These are phyloP conservation scores for Tetracladium maxilliforme DNA, from an alignment of 2,329 filamentous ascomycete species.

Conservation along the genomic window DNA sequence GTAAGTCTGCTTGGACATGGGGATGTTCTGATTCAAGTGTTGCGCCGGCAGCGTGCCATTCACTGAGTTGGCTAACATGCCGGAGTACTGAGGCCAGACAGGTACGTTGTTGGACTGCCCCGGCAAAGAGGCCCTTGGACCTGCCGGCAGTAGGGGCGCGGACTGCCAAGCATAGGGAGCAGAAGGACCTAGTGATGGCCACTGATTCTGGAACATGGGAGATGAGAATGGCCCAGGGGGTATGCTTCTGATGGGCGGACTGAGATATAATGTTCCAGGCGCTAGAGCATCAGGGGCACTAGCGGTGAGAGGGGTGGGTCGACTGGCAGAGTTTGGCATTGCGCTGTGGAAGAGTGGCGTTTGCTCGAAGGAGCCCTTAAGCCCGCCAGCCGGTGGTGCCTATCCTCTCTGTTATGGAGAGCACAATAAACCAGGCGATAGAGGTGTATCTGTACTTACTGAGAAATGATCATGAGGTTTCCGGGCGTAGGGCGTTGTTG, in stretches of 20 bases:
- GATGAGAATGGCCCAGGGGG: too few species aligned
- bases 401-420: constrained; percentile 19
- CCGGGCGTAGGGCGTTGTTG: constrained; percentile 3
- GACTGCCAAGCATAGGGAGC: neutral
- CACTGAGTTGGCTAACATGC: constrained; percentile 9
- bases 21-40: constrained; percentile 30
- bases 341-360: constrained; percentile 60
- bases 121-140: too few species aligned
- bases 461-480: constrained; percentile 23
- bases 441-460: constrained; percentile 53
- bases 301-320: constrained; percentile 42
- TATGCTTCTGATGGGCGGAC: too few species aligned
- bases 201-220: too few species aligned
- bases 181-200: constrained; percentile 5
- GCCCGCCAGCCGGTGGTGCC: constrained; percentile 23
- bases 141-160: neutral
- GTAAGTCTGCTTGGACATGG: constrained; percentile 59
- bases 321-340: constrained; percentile 66
- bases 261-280: too few species aligned
- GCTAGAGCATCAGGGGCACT: constrained; percentile 6
- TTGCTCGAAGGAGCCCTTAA: too few species aligned
- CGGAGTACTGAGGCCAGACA: too few species aligned
- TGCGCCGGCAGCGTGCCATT: constrained; percentile 17
- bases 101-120: too few species aligned
- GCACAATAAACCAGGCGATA: constrained; percentile 21